Percentiles rank a stretch among this genome's conserved stretches.
Evolutionary conservation across 1,284 basidiomycete genomes (phyloP).

Genomic region (Ustilago shanxiensis): DNA sequence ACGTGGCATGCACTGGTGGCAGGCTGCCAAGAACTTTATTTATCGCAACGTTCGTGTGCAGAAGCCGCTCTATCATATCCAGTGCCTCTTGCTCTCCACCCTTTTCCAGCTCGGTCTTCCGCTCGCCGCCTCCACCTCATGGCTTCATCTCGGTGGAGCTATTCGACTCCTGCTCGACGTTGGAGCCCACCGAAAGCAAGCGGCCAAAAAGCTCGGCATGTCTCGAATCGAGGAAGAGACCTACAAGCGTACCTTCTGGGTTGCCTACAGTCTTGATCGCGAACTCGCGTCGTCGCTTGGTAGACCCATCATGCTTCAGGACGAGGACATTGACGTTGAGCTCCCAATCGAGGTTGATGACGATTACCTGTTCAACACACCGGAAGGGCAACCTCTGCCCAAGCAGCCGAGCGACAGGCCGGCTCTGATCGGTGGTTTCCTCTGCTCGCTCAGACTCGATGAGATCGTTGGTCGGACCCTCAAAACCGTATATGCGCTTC

Average conservation of each 20-base stretch:
- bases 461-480: slow-evolving; percentile 63
- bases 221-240: slow-evolving; percentile 55
- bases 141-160: slow-evolving; percentile 52
- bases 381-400: slow-evolving; percentile 33
- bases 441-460: slow-evolving; percentile 52
- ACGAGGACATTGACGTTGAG: slow-evolving; percentile 64
- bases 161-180: slow-evolving; percentile 55
- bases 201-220: slow-evolving; percentile 44
- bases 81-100: slow-evolving; percentile 35
- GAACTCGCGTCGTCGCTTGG: slow-evolving; percentile 51
- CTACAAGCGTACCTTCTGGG: slow-evolving; percentile 57
- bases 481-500: slow-evolving; percentile 61
- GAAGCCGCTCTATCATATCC: slow-evolving; percentile 31
- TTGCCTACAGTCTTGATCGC: slow-evolving; percentile 59
- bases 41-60: slow-evolving; percentile 15
- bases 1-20: slow-evolving; percentile 48
- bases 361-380: slow-evolving; percentile 42
- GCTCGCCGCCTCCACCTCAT: slow-evolving; percentile 44
- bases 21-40: slow-evolving; percentile 31
- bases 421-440: slow-evolving; percentile 50
- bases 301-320: slow-evolving; percentile 59
- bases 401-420: slow-evolving; percentile 46
- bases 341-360: slow-evolving; percentile 60
- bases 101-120: slow-evolving; percentile 46
- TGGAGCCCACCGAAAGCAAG: slow-evolving; percentile 57